Conservation (phyloP, 257 asterid species). For the Catharanthus roseus region DNA sequence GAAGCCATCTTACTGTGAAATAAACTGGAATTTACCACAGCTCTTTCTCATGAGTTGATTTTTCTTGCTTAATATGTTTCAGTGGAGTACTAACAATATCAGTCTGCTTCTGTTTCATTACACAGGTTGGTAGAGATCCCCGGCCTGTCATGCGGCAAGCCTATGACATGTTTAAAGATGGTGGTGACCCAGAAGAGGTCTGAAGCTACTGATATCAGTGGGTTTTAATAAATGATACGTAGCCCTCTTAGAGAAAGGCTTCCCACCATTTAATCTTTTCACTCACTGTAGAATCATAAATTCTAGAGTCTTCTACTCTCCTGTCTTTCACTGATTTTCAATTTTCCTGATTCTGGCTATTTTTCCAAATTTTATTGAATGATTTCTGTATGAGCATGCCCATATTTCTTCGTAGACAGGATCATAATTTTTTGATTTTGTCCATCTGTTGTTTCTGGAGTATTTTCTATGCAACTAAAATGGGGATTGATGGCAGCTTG, state of each 20-base stretch:
- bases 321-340: not conserved
- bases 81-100: not conserved
- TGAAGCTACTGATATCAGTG: not conserved
- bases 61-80: not conserved
- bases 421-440: not conserved
- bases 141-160: conserved; percentile 79
- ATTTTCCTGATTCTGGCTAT: not conserved
- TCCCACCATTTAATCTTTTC: not conserved
- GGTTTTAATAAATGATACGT: not conserved
- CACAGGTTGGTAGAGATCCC: conserved; percentile 78
- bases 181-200: conserved; percentile 92
- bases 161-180: conserved; percentile 67
- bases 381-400: too few species aligned
- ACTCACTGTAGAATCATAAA: not conserved
- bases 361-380: not conserved
- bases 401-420: too few species aligned
- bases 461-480: conserved; percentile 5
- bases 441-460: not conserved
- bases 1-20: not conserved
- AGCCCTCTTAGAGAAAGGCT: not conserved
- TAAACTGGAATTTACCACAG: not conserved
- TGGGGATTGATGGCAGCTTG: conserved; percentile 45
- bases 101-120: conserved; percentile 15
- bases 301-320: not conserved
- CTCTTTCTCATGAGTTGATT: not conserved